phyloP scores from a whole-genome alignment of 441 rosid genomes.

The Mallotus japonicus region DNA sequence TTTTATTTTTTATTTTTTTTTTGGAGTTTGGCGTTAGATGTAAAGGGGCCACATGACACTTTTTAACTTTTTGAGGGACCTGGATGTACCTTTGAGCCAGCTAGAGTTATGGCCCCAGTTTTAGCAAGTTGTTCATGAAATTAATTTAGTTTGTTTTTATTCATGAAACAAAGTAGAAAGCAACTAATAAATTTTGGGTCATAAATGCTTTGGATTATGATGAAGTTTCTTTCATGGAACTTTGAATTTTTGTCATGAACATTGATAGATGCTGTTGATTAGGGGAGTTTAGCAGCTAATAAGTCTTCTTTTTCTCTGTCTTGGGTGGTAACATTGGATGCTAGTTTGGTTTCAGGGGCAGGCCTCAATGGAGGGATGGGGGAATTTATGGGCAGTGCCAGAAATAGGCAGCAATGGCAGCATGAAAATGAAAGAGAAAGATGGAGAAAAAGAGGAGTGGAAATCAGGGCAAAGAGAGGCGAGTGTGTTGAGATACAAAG shows the following conservation, averaged over 20 bases:
- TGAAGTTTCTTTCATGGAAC: not conserved
- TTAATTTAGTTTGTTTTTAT: constrained; percentile 1
- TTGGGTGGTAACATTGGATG: too few species aligned
- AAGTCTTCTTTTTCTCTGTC: too few species aligned
- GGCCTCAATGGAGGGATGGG: constrained; percentile 34
- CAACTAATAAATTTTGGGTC: too few species aligned
- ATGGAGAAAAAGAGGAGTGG: constrained; percentile 26
- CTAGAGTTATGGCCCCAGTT: constrained; percentile 4
- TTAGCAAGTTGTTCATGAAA: not conserved
- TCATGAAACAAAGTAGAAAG: too few species aligned
- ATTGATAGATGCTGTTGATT: too few species aligned
- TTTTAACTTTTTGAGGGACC: constrained; percentile 11
- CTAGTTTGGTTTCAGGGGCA: constrained; percentile 19
- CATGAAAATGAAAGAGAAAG: not conserved
- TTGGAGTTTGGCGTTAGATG: not conserved
- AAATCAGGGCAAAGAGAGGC: constrained; percentile 69
- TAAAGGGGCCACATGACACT: not conserved
- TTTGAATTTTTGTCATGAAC: too few species aligned
- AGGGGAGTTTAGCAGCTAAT: too few species aligned
- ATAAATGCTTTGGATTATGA: too few species aligned
- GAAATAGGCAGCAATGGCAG: constrained; percentile 33
- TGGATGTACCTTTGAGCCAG: constrained; percentile 8
- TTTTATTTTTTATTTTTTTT: not conserved
- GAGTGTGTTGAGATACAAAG: constrained; percentile 83
- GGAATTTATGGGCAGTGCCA: constrained; percentile 57